Evolutionary conservation across 495 filamentous ascomycete species (phyloP).

Genomic region (Aspergillus wentii): DNA sequence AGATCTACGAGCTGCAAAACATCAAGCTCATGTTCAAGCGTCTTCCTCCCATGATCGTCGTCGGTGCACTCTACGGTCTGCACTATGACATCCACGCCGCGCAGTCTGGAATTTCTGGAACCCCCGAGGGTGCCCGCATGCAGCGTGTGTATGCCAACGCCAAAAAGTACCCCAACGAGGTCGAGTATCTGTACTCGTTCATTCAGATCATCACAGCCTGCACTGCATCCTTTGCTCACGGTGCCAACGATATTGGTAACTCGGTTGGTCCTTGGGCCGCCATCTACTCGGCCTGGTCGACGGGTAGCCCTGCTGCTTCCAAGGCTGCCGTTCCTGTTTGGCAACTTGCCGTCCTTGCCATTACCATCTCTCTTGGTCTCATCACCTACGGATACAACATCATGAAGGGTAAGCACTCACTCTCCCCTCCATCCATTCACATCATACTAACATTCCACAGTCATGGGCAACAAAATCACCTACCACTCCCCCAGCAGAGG

Average conservation of each 20-base stretch:
- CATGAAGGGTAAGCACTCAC: slow-evolving; percentile 48
- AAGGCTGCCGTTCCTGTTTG: slow-evolving; percentile 55
- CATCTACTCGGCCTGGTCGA: slow-evolving; percentile 63
- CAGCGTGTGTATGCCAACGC: slow-evolving; percentile 52
- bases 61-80: slow-evolving; percentile 57
- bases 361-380: slow-evolving; percentile 52
- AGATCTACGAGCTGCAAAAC: slow-evolving; percentile 64
- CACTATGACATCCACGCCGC: slow-evolving; percentile 72
- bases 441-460: slow-evolving; percentile 24
- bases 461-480: slow-evolving; percentile 66
- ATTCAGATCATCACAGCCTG: slow-evolving; percentile 69
- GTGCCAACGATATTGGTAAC: slow-evolving; percentile 76
- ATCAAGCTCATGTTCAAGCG: slow-evolving; percentile 53
- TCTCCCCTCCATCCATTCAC: not conserved
- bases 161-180: slow-evolving; percentile 66
- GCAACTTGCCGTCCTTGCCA: slow-evolving; percentile 51
- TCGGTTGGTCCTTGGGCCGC: slow-evolving; percentile 70
- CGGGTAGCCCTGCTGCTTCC: slow-evolving; percentile 36
- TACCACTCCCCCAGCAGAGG: slow-evolving; percentile 59
- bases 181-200: slow-evolving; percentile 73
- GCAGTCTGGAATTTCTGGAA: slow-evolving; percentile 58
- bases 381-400: slow-evolving; percentile 66
- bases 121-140: slow-evolving; percentile 64
- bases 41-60: slow-evolving; percentile 52
- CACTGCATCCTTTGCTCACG: slow-evolving; percentile 74